Base-by-base conservation (phyloP, 2,329 filamentous ascomycete species). In the Talaromyces atroroseus region DNA sequence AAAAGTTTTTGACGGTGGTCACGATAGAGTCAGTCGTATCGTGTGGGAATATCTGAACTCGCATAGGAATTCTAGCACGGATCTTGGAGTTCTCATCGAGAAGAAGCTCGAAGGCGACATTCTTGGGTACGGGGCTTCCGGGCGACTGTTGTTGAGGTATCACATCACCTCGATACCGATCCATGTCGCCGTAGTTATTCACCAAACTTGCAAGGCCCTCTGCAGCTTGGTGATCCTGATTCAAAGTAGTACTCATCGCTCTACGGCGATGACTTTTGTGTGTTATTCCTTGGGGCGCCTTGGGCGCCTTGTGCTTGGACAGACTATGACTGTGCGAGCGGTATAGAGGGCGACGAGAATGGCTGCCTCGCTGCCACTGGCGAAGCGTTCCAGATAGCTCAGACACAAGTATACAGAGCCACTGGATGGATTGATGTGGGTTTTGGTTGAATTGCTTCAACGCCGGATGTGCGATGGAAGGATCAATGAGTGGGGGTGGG, bases 1-100 rank as follows among this genome's bases (percentile, higher is more conserved):
- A 97, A 77, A 97, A 97, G 79, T 96, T 97, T 82, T 96, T 97
- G 68, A 97, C 92, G 1, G 94, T 97, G 14, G 91, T 94, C 62
- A 97, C 90, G 76, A 99, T 99, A 36, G 92, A 96, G 70, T 97
- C 92, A 21, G 92, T 97, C 52, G 90, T 92, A 78, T 99, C 94
- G 74, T 97, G 92, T 48, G 90, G 90, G 68, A 88, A 96, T 64
- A 99, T 96, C 68, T 95, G 89, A 46, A 87, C 83, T 62, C 83
- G 77, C 80, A 87, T 84, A 12, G 84, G 84, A 52, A 86, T 80
- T 59, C 84, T 79, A 64, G 82, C 83, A 68, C 79, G 76, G 59
- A 79, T 76, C 63, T 82, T 80, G 59, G 80, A 80, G 59, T 78
- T 76, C 62, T 82, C 79, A 58, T 82, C 80, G 45, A 84, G 75